Evolutionary conservation across 2,329 filamentous ascomycete species (phyloP).

Genomic region (Cercospora sesami): DNA sequence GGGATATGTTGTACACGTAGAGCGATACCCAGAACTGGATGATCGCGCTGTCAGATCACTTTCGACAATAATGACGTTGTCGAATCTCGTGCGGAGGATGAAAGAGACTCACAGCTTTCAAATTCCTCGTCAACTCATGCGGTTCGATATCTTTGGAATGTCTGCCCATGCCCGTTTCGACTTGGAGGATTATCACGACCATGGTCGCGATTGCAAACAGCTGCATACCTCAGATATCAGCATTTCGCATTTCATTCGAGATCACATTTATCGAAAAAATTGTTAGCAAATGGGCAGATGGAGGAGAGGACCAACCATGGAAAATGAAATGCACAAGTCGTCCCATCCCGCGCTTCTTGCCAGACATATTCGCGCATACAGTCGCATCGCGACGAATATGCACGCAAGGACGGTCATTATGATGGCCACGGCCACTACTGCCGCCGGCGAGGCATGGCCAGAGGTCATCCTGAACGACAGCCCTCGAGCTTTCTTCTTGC

Average conservation of each 20-base stretch:
- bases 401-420: conserved; percentile 27
- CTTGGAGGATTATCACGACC: conserved; percentile 25
- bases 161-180: conserved; percentile 28
- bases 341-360: conserved; percentile 29
- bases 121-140: conserved; percentile 17
- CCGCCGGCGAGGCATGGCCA: conserved; percentile 26
- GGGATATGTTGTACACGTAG: conserved; percentile 42
- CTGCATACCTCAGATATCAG: conserved; percentile 2
- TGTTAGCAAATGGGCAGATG: too few relatives aligned
- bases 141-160: conserved; percentile 21
- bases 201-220: conserved; percentile 24
- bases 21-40: conserved; percentile 26
- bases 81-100: too few relatives aligned
- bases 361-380: conserved; percentile 28
- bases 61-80: background rate
- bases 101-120: conserved; percentile 28
- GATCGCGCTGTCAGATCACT: background rate
- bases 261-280: too few relatives aligned
- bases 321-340: conserved; percentile 29
- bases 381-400: conserved; percentile 24
- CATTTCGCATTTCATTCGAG: background rate
- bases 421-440: conserved; percentile 27
- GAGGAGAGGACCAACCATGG: conserved; percentile 20
- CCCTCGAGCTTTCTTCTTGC: background rate
- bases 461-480: conserved; percentile 12